Evolutionary conservation across 768 basidiomycete genomes (phyloP), one percentile per base, ranked within the genome.

Genomic region (Podaxis rugospora): DNA sequence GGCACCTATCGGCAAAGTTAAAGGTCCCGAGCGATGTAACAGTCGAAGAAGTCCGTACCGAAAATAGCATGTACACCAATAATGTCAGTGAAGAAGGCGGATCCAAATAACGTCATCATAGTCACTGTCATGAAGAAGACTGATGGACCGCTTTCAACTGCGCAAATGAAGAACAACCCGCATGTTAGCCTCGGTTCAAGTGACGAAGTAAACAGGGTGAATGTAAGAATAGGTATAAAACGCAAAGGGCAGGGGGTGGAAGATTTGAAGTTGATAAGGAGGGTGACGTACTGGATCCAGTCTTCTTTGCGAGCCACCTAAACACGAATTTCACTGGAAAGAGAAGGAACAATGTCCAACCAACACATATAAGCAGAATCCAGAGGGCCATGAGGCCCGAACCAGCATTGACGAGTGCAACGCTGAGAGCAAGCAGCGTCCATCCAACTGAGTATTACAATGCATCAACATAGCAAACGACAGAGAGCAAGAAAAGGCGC

Each of bases 11-110:
- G 57, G 23, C 7, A 32, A 2, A 32, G 1, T 32, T 32, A 32
- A 32, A 32, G 1, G 32, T 9, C 32, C 32, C 32, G 32, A 32
- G 7, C 7, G 13, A n/a, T 13, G 44, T 27, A 55, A 54, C 51
- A 25, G n/a, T 32, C 9, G 51, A 42, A 61, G 39, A 25, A 40
- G 2, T 28, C 61, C 74, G 28, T 58, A 82, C 94, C 94, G 68
- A 96, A 96, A 64, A 95, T 93, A 39, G 93, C 89, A 68, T 93
- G 90, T 1, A 93, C 91, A 21, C 94, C 96, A 66, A 98, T 94
- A 57, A 90, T 79, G 66, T 96, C 95, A 1, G 95, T 97, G 70
- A 98, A 89, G 73, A 96, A 98, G 0, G 95, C 92, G 5, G 87
- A 90, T 0, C 84, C 86, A 73, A 98, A 95, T 11, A 94, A 76